phyloP scores from a whole-genome alignment of 2,329 filamentous ascomycete genomes.

The Juglanconis sp. region DNA sequence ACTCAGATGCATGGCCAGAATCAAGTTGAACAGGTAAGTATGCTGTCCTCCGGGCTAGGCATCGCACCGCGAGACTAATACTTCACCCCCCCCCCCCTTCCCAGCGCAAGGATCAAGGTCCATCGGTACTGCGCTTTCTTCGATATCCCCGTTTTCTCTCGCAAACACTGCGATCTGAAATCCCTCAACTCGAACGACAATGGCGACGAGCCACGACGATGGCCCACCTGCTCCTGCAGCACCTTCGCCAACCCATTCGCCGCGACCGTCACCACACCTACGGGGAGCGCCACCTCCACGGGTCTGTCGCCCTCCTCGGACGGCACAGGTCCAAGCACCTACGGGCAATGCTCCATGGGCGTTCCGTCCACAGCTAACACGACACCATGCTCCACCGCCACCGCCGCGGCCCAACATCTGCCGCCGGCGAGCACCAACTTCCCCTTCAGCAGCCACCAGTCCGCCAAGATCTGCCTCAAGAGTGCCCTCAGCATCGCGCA shows the following conservation, averaged over 20 bases:
- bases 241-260: conserved; percentile 26
- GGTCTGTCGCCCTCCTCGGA: conserved; percentile 9
- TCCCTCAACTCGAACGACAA: conserved; percentile 25
- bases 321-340: not conserved
- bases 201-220: conserved; percentile 28
- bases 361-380: not conserved
- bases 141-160: conserved; percentile 46
- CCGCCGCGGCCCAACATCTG: not conserved
- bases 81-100: not conserved
- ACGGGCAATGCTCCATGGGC: not conserved
- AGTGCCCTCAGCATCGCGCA: conserved; percentile 46
- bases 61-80: not conserved
- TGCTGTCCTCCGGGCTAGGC: not conserved
- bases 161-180: conserved; percentile 47
- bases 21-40: conserved; percentile 46
- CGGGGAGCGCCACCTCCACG: not conserved
- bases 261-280: conserved; percentile 7
- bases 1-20: conserved; percentile 43
- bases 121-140: conserved; percentile 51
- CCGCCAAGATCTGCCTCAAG: conserved; percentile 46
- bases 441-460: conserved; percentile 44
- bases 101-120: conserved; percentile 48
- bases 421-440: conserved; percentile 22
- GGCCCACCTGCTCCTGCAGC: conserved; percentile 35
- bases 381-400: too few species aligned